Percentiles rank a stretch among this genome's conserved stretches.
phyloP scores from a whole-genome alignment of 805 yeast genomes.

The Candida golubevii region DNA sequence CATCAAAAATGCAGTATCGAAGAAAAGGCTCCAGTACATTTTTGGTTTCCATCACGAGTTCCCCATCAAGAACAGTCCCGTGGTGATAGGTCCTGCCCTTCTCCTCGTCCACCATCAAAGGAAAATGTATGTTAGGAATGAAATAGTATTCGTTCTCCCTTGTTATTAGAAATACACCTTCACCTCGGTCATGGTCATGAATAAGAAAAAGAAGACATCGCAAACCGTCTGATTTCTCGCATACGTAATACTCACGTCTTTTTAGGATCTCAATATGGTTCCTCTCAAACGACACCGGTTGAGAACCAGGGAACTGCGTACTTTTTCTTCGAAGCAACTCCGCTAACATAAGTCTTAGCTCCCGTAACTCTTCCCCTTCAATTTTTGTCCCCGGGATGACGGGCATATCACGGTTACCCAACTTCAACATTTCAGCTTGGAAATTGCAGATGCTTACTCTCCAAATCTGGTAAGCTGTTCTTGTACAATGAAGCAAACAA shows the following conservation, averaged over 20 bases:
- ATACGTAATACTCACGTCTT: constrained; percentile 80
- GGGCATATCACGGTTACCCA: constrained; percentile 59
- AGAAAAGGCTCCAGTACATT: constrained; percentile 49
- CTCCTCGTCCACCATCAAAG: constrained; percentile 42
- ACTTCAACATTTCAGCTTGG: constrained; percentile 26
- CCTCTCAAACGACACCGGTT: constrained; percentile 87
- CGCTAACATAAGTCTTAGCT: constrained; percentile 65
- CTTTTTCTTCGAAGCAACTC: constrained; percentile 51
- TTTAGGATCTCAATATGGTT: constrained; percentile 62
- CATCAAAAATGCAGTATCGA: constrained; percentile 85
- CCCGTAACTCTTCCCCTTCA: constrained; percentile 66
- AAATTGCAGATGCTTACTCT: no score
- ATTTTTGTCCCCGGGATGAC: constrained; percentile 81
- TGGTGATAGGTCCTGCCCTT: constrained; percentile 63
- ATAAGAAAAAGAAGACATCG: constrained; percentile 72
- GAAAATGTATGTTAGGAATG: constrained; percentile 83
- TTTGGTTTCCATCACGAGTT: constrained; percentile 71
- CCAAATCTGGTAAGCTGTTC: no score
- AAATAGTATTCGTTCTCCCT: constrained; percentile 83
- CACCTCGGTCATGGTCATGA: constrained; percentile 69
- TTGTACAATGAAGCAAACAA: no score
- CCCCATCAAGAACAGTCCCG: constrained; percentile 93
- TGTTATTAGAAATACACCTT: constrained; percentile 84
- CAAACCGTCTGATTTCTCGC: constrained; percentile 94
- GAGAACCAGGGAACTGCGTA: constrained; percentile 82